These are phyloP conservation scores for Plasmodium berghei DNA, from an alignment of 169 alveolate genomes.

Conservation along the genomic window DNA sequence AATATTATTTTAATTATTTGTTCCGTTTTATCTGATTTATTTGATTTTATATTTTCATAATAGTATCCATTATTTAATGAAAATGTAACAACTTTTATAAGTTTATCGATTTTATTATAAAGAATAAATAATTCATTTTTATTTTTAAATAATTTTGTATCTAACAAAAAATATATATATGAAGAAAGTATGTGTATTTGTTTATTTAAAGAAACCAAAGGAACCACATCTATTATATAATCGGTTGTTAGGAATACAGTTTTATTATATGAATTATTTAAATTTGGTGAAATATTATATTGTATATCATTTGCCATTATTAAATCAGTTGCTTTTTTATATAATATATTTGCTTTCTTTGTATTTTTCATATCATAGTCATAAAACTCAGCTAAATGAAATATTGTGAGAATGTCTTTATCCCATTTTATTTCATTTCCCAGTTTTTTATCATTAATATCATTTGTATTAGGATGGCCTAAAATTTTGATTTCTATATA, in stretches of 20 bases:
- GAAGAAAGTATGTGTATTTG: constrained; percentile 34
- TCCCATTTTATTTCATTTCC: neutral
- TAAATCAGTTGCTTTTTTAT: constrained; percentile 28
- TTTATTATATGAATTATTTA: no score
- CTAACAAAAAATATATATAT: constrained; percentile 27
- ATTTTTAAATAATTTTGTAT: neutral
- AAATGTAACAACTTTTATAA: constrained; percentile 14
- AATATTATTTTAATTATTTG: constrained; percentile 29
- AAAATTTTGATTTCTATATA: constrained; percentile 18
- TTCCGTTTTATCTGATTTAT: neutral
- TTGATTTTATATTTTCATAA: constrained; percentile 13
- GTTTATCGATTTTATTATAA: constrained; percentile 15
- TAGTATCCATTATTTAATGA: constrained; percentile 58
- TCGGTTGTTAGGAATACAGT: neutral
- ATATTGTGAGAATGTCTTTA: neutral
- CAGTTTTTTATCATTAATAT: no score
- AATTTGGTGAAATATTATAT: neutral
- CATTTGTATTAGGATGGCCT: no score
- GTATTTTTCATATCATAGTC: constrained; percentile 31
- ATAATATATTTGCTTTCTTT: constrained; percentile 16
- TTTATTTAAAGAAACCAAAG: constrained; percentile 16
- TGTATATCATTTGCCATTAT: neutral
- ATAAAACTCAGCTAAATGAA: constrained; percentile 50
- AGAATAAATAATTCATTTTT: constrained; percentile 11
- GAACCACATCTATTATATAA: neutral